phyloP scores from a whole-genome alignment of 2,329 filamentous ascomycete species.

The Xylariaceae sp. region DNA sequence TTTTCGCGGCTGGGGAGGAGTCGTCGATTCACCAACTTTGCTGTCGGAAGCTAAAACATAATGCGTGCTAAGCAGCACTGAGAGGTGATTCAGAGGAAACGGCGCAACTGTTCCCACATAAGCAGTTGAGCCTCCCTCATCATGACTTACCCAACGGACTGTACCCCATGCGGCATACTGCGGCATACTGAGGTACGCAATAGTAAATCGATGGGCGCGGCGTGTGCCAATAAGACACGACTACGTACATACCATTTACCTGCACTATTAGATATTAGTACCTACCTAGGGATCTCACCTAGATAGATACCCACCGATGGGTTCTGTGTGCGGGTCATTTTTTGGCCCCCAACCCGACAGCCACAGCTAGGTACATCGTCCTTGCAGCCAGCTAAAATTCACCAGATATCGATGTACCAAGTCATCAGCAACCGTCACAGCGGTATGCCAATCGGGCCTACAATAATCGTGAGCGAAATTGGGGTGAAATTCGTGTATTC shows the following conservation, averaged over 20 bases:
- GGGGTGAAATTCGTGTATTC: background rate
- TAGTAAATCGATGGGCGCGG: too few relatives aligned
- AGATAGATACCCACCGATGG: background rate
- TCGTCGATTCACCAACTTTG: background rate
- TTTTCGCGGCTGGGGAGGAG: background rate
- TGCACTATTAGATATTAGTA: too few relatives aligned
- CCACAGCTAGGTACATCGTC: background rate
- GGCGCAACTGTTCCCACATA: background rate
- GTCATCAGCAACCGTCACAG: background rate
- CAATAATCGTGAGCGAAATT: background rate
- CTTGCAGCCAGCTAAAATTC: conserved; percentile 7
- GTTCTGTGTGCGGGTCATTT: background rate
- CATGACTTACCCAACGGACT: background rate
- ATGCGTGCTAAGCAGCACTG: background rate
- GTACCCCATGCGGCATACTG: background rate
- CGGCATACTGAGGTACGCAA: background rate
- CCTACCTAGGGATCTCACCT: background rate
- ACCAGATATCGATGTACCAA: background rate
- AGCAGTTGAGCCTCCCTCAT: background rate
- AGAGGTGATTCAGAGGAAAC: background rate
- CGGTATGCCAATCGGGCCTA: background rate
- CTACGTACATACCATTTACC: too few relatives aligned
- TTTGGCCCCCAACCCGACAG: conserved; percentile 12
- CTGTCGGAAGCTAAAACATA: background rate
- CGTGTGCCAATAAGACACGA: background rate